Percentiles rank a stretch among this genome's conserved stretches.
Evolutionary conservation across 2,329 filamentous ascomycete species (phyloP).

Genomic region (Aspergillus latus): DNA sequence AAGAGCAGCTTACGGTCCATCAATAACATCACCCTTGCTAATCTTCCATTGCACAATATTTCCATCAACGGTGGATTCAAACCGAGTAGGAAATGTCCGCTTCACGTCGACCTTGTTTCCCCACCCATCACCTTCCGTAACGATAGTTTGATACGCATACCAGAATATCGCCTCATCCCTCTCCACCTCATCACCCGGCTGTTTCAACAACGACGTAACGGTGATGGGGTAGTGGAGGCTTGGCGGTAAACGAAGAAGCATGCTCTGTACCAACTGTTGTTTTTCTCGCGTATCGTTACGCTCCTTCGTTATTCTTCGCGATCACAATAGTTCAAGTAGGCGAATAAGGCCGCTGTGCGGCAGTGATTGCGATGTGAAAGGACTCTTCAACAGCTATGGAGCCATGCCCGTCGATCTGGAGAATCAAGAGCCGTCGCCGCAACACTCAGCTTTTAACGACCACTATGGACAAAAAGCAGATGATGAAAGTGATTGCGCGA

Average conservation of each 20-base stretch:
- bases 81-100: conserved; percentile 72
- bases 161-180: conserved; percentile 77
- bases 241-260: conserved; percentile 50
- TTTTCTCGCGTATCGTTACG: not conserved
- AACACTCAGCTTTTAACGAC: not conserved
- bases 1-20: conserved; percentile 34
- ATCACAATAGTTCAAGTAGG: not conserved
- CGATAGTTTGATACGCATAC: conserved; percentile 79
- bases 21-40: conserved; percentile 45
- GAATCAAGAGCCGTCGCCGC: conserved; percentile 2
- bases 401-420: conserved; percentile 20
- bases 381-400: conserved; percentile 17
- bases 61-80: conserved; percentile 81
- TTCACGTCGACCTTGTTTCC: conserved; percentile 70
- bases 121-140: conserved; percentile 67
- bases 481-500: not conserved
- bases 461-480: not conserved
- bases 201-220: conserved; percentile 79
- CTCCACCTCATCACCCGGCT: conserved; percentile 70
- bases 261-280: conserved; percentile 26
- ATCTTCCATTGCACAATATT: conserved; percentile 75
- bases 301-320: not conserved
- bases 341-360: not conserved
- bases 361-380: conserved; percentile 6
- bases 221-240: conserved; percentile 89